phyloP scores from a whole-genome alignment of 495 filamentous ascomycete genomes.

The Rhypophila decipiens region DNA sequence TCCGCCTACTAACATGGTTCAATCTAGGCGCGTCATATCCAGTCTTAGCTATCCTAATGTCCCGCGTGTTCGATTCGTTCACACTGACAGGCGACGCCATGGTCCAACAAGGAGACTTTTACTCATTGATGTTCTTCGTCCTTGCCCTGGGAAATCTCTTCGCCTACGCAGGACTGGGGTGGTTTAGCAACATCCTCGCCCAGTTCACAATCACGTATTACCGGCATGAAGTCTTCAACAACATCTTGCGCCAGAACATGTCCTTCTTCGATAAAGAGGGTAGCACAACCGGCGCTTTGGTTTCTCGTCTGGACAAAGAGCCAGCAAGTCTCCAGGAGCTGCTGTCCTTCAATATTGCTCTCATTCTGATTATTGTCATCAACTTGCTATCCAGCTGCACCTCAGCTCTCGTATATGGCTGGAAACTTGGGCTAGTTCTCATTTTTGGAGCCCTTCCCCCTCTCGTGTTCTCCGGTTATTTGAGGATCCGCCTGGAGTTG shows the following conservation, averaged over 20 bases:
- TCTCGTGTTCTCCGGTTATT: constrained; percentile 37
- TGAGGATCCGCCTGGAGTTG: constrained; percentile 44
- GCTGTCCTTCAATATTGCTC: constrained; percentile 44
- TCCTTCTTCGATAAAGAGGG: constrained; percentile 55
- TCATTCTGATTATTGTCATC: constrained; percentile 39
- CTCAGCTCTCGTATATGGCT: constrained; percentile 45
- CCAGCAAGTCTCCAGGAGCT: constrained; percentile 56
- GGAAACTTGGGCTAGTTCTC: constrained; percentile 45
- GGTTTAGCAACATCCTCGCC: constrained; percentile 33
- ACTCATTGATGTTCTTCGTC: constrained; percentile 51
- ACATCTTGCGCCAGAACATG: constrained; percentile 45
- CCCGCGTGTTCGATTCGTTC: constrained; percentile 24
- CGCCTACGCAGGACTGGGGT: constrained; percentile 39
- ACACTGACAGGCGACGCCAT: constrained; percentile 13
- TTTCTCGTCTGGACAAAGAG: constrained; percentile 47
- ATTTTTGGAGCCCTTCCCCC: constrained; percentile 40
- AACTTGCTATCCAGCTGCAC: constrained; percentile 38
- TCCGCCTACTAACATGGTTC: neutral
- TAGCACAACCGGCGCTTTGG: constrained; percentile 55
- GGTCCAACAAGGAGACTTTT: constrained; percentile 38
- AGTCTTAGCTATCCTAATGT: constrained; percentile 26
- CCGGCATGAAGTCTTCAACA: constrained; percentile 51
- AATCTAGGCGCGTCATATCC: constrained; percentile 25
- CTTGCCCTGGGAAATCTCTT: constrained; percentile 37
- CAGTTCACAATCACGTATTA: constrained; percentile 37